Evolutionary conservation across 192 early-diverging fungal species (phyloP), one percentile per base, ranked within the genome.

Genomic region (Thoreauomyces humboldtii): DNA sequence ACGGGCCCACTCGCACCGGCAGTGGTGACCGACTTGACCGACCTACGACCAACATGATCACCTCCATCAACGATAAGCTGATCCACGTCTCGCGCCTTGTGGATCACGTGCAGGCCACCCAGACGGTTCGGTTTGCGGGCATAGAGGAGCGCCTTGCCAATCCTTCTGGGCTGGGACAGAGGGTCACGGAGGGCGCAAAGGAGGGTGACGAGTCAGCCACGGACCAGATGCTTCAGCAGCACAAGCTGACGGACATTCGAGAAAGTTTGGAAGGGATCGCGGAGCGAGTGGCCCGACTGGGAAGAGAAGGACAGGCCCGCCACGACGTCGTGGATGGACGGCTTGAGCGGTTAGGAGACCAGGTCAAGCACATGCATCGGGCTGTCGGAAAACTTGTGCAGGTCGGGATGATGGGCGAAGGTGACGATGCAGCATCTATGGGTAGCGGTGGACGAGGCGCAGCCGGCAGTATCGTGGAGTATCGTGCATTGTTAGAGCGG

Each of bases 1-100:
- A 15, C 12, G 12, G 50, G 17, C 50, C 50, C n/a, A n/a, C n/a
- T n/a, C n/a, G 6, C 7, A 27, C 15, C 50, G 32, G 50, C 50
- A 52, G 15, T 27, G 50, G 50, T 15, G 50, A 52, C 29, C 50
- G 53, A 14, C 43, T 73, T 27, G 71, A 73, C 50, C 55, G 71
- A 15, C 71, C 71, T n/a, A 73, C 65, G 4, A 52, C 61, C 7
- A 62, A 65, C 43, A 67, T 73, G 55, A 65, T 73, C 55, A 62
- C 66, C 17, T 61, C 65, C 53, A 73, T 73, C 59, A 73, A 73
- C 48, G 71, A 73, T 21, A 73, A 73, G 38, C 45, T 73, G 1
- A 73, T 73, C 17, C 64, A 67, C 41, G 33, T 73, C 11, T 42
- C 58, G 25, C 35, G 47, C 24, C 41, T 67, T 2, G 34, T 66